Conservation (phyloP, 768 basidiomycete genomes). For the Kwoniella mangroviensis region DNA sequence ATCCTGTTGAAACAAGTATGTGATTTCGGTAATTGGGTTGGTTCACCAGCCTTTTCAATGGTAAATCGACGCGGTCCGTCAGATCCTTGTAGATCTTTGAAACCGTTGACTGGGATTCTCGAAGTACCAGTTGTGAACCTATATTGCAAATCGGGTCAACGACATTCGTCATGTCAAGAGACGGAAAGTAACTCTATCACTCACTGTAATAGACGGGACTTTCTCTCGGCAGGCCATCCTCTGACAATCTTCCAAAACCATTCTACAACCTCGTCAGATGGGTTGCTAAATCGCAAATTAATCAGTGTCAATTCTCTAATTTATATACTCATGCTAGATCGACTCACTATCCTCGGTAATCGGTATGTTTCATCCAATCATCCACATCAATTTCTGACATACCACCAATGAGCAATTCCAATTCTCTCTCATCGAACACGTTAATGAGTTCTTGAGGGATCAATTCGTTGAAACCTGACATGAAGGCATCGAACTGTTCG, state of each 20-base stretch:
- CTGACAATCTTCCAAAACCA: constrained; percentile 99
- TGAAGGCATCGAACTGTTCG: constrained; percentile 99
- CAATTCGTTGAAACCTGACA: constrained; percentile 99
- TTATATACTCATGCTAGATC: background rate
- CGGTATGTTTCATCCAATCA: constrained; percentile 99
- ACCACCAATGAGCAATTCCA: constrained; percentile 95
- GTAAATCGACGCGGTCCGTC: constrained; percentile 96
- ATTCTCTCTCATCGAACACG: constrained; percentile 97
- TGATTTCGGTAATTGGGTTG: constrained; percentile 93
- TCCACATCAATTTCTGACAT: constrained; percentile 99
- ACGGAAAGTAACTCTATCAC: background rate
- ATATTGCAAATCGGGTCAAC: constrained; percentile 13
- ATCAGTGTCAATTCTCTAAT: background rate
- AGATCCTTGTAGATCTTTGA: constrained; percentile 97
- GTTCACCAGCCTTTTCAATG: constrained; percentile 97
- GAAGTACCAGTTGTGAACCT: constrained; percentile 93
- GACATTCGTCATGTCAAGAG: no score
- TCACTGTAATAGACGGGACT: constrained; percentile 55
- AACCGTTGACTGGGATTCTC: constrained; percentile 81
- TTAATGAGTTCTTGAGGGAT: constrained; percentile 97
- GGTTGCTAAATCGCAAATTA: constrained; percentile 41
- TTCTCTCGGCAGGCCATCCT: constrained; percentile 97
- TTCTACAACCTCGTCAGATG: constrained; percentile 69
- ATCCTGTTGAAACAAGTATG: constrained; percentile 91
- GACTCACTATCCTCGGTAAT: constrained; percentile 73